Base-by-base conservation (phyloP, 208 protist genomes). In the Trypanosoma theileri region DNA sequence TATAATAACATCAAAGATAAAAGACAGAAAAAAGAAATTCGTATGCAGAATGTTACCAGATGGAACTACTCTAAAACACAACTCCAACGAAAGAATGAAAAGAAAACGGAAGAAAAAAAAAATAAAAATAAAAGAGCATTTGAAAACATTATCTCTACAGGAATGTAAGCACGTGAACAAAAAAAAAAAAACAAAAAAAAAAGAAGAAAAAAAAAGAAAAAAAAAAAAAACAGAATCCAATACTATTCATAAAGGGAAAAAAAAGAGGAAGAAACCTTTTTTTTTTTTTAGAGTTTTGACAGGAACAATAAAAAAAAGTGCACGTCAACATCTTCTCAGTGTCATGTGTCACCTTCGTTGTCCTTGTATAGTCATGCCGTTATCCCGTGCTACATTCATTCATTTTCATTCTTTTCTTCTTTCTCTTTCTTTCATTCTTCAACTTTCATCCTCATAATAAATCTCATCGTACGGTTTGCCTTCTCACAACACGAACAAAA, bases 301-400 rank as follows among this genome's bases (percentile, higher is more conserved):
- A 35, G 6, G 6, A 8, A 35, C 1, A 35, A 35, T 8, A 35
- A 59, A 41, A 40, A 21, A 59, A 59, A 59, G 31, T 59, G 55
- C 16, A 61, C 46, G 57, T 9, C 12, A 16, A 10, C 14, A 6
- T 44, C 48, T 13, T 46, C 8, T 12, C 14, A 14, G 14, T 24
- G 7, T 1, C 4, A 14, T 6, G 28, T 35, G 28, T 35, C 28
- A 35, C 60, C 28, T 44, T 57, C 19, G 41, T 58, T 51, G 58
- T 21, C 58, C 7, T 19, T 63, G 58, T 19, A 11, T 63, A 12
- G 19, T n/a, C 61, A 16, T 41, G 26, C 12, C 7, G n/a, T 19
- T 66, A 44, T 55, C 28, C 28, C 28, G 28, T 35, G 28, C 28
- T 35, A 35, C 28, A 35, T 35, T 35, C 28, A 35, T 85, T 52